Evolutionary conservation across 177 flowering plant genomes (phyloP).

Genomic region (Telopea speciosissima): DNA sequence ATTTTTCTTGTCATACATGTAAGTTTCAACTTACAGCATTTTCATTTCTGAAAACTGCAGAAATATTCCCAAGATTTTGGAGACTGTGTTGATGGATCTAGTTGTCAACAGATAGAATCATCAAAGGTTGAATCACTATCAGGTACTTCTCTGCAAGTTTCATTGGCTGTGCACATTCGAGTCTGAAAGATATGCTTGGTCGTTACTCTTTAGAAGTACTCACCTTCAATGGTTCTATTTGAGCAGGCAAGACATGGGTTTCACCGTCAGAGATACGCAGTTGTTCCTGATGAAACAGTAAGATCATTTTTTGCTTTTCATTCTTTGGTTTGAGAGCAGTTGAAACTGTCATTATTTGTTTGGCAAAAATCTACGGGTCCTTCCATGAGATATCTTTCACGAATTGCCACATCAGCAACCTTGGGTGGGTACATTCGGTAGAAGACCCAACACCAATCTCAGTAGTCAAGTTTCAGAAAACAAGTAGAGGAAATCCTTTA

Average conservation of each 20-base stretch:
- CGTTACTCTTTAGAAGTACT: background rate
- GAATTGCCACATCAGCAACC: no score
- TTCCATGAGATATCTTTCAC: no score
- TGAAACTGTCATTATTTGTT: no score
- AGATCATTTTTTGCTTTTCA: constrained; percentile 14
- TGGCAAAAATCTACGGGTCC: no score
- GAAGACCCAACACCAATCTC: no score
- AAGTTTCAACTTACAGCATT: background rate
- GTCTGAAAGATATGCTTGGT: background rate
- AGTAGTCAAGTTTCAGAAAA: no score
- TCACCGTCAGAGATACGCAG: constrained; percentile 87
- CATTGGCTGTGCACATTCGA: no score
- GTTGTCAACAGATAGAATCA: constrained; percentile 56
- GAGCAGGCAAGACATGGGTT: constrained; percentile 59
- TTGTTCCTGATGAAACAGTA: constrained; percentile 91
- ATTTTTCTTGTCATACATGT: background rate
- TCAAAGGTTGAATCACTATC: constrained; percentile 52
- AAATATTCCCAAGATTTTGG: constrained; percentile 68
- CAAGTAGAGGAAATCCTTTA: no score
- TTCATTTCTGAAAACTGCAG: constrained; percentile 26
- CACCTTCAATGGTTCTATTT: constrained; percentile 3
- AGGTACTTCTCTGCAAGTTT: constrained; percentile 34
- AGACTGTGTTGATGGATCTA: constrained; percentile 79
- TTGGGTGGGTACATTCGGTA: no score
- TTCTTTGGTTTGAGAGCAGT: background rate